Conservation (phyloP, 1,284 basidiomycete species). For the Porodaedalea pini region DNA sequence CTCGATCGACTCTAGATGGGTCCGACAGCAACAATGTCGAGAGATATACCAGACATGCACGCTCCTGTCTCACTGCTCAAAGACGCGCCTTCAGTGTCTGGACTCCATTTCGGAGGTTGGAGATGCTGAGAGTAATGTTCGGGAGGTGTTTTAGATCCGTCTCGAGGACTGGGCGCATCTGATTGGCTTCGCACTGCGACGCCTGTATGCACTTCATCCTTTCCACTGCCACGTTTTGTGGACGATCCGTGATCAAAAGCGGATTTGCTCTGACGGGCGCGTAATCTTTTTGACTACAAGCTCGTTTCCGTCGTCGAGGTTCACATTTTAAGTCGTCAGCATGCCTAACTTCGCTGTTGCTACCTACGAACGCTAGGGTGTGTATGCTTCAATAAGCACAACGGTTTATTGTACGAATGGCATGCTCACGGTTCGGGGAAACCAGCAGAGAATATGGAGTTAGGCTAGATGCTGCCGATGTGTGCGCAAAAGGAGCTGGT, state of each 20-base stretch:
- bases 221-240: background rate
- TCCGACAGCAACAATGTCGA: slow-evolving; percentile 40
- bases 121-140: background rate
- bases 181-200: background rate
- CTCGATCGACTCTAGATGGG: slow-evolving; percentile 49
- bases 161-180: slow-evolving; percentile 1
- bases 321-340: too few relatives aligned
- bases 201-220: background rate
- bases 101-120: background rate
- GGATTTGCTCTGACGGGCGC: background rate
- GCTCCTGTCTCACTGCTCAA: background rate
- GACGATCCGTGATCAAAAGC: background rate
- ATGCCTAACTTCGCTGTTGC: too few relatives aligned
- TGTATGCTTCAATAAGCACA: too few relatives aligned
- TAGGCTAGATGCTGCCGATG: too few relatives aligned
- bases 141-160: background rate
- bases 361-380: too few relatives aligned
- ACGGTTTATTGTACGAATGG: too few relatives aligned
- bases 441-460: too few relatives aligned
- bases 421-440: too few relatives aligned
- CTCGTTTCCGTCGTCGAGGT: too few relatives aligned
- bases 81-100: background rate
- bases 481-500: too few relatives aligned
- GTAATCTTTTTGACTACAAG: too few relatives aligned
- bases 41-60: slow-evolving; percentile 49